Evolutionary conservation across 1,284 basidiomycete species (phyloP).

Genomic region (Sparassis latifolia): DNA sequence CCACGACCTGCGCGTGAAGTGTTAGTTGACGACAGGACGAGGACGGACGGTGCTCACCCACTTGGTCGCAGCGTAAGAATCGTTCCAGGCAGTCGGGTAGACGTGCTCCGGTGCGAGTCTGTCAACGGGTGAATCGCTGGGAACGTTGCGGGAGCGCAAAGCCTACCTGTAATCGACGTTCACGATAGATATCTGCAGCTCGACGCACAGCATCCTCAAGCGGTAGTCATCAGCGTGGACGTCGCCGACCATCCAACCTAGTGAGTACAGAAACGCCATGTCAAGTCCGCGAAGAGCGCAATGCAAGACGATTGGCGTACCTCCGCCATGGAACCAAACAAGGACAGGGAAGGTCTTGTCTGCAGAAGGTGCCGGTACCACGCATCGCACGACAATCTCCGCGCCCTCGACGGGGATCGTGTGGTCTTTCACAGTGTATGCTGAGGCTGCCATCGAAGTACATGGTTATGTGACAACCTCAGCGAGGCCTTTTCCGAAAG

Average conservation of each 20-base stretch:
- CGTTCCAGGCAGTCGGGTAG: slow-evolving; percentile 12
- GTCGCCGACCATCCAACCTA: slow-evolving; percentile 10
- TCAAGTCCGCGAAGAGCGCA: neutral
- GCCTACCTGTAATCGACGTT: slow-evolving; percentile 18
- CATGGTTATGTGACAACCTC: neutral
- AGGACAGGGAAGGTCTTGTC: slow-evolving; percentile 7
- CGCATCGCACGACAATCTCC: slow-evolving; percentile 8
- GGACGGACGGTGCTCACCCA: slow-evolving; percentile 9
- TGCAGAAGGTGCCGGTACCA: slow-evolving; percentile 2
- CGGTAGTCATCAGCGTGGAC: slow-evolving; percentile 12
- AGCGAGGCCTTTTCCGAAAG: neutral
- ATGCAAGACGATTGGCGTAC: slow-evolving; percentile 1
- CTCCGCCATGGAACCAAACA: slow-evolving; percentile 15
- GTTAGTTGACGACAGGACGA: neutral
- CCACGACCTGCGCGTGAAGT: slow-evolving; percentile 6
- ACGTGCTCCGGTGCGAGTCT: slow-evolving; percentile 15
- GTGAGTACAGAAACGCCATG: neutral
- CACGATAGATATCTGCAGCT: slow-evolving; percentile 13
- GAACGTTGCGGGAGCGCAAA: neutral
- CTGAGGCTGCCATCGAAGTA: neutral
- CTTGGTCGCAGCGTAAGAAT: slow-evolving; percentile 15
- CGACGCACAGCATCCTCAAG: slow-evolving; percentile 12
- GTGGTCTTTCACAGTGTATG: slow-evolving; percentile 10
- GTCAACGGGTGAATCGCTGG: neutral
- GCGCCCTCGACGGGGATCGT: slow-evolving; percentile 11